Percentiles rank a stretch among this genome's conserved stretches.
Conservation (phyloP, 2,329 filamentous ascomycete genomes). For the Penicillium brevicompactum region DNA sequence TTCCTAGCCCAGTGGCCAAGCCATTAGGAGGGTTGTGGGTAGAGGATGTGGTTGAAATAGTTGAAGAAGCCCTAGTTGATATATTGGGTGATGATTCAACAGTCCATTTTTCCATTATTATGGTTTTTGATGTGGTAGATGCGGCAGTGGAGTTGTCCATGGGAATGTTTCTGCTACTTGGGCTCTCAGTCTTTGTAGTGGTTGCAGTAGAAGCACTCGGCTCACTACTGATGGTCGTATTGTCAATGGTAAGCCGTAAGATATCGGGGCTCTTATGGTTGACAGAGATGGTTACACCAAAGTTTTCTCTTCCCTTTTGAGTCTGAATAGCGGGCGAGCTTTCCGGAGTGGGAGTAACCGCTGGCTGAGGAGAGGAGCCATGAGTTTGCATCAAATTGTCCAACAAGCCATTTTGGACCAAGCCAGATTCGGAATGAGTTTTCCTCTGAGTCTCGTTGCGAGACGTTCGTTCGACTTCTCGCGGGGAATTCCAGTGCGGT, state of each 20-base stretch:
- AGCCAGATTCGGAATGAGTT: background rate
- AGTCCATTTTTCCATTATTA: too few species aligned
- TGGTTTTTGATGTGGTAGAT: too few species aligned
- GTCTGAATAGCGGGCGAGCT: background rate
- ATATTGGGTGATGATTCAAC: too few species aligned
- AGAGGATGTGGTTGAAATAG: background rate
- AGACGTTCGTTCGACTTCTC: slow-evolving; percentile 32
- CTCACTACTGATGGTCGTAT: slow-evolving; percentile 14
- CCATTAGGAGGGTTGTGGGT: background rate
- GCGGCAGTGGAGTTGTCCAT: background rate
- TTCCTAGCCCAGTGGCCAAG: background rate
- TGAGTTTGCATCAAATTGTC: slow-evolving; percentile 3
- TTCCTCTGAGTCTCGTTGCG: slow-evolving; percentile 5
- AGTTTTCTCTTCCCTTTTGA: slow-evolving; percentile 15
- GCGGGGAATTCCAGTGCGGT: slow-evolving; percentile 39
- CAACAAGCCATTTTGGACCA: background rate
- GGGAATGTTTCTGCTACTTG: too few species aligned
- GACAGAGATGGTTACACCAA: slow-evolving; percentile 21
- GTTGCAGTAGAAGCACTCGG: slow-evolving; percentile 1
- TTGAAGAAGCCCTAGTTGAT: too few species aligned
- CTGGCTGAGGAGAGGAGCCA: background rate
- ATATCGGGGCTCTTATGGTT: slow-evolving; percentile 16
- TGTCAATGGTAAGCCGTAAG: slow-evolving; percentile 19
- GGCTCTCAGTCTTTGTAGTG: too few species aligned
- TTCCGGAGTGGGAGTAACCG: background rate